Percentiles rank a stretch among this genome's conserved stretches.
Conservation (phyloP, 73 alveolate genomes). For the Uronychia binucleata region DNA sequence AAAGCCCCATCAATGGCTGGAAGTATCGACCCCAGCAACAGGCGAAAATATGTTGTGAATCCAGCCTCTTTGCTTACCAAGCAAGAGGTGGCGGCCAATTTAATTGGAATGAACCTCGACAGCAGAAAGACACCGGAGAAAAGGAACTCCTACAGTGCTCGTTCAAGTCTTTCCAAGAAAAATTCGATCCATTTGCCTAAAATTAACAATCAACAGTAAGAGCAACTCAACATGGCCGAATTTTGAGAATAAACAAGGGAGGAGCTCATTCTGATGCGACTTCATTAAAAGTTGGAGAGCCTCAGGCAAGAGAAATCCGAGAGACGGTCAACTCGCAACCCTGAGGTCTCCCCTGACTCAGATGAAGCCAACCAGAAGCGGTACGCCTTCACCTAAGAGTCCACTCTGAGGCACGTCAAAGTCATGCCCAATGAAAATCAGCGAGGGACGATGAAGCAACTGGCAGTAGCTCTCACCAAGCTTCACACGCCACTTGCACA, state of each 20-base stretch:
- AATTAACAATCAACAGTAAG: too few relatives aligned
- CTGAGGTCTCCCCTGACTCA: neutral
- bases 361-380: neutral
- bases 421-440: neutral
- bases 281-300: neutral
- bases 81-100: neutral
- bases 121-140: neutral
- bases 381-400: neutral
- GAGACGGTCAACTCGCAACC: neutral
- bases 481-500: neutral
- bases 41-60: too few relatives aligned
- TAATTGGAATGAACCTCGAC: neutral
- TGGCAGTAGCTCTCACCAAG: neutral
- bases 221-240: neutral
- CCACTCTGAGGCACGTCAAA: neutral
- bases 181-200: too few relatives aligned
- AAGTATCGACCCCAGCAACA: too few relatives aligned
- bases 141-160: neutral
- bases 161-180: neutral
- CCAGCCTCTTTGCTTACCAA: too few relatives aligned
- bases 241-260: neutral
- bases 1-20: too few relatives aligned
- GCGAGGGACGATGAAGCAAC: neutral
- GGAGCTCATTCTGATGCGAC: neutral
- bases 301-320: neutral